A percentile compares a stretch with the other conserved stretches of the same genome.
Conservation (phyloP, 495 filamentous ascomycete genomes). For the Rhypophila decipiens region DNA sequence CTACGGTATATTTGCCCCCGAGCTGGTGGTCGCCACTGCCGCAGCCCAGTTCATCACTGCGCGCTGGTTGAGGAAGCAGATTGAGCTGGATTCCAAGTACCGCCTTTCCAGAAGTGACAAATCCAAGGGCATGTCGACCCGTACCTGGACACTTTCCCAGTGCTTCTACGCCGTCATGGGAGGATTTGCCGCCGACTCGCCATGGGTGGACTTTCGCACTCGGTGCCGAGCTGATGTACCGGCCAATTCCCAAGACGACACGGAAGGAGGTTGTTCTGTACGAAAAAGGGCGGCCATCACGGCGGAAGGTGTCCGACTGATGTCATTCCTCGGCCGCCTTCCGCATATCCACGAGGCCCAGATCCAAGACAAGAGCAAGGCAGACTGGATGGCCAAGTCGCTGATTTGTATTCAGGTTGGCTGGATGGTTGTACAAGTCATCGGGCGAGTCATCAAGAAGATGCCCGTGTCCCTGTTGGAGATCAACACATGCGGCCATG, state of each 20-base stretch:
- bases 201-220: not conserved
- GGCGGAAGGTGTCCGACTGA: constrained; percentile 1
- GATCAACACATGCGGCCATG: constrained; percentile 31
- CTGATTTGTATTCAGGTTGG: constrained; percentile 20
- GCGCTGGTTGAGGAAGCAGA: not conserved
- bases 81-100: not conserved
- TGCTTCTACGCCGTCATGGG: constrained; percentile 5
- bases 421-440: constrained; percentile 29
- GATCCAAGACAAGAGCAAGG: constrained; percentile 15
- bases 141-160: not conserved
- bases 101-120: not conserved
- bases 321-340: constrained; percentile 1
- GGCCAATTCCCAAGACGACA: not conserved
- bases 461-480: constrained; percentile 30
- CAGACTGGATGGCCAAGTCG: constrained; percentile 5
- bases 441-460: constrained; percentile 6
- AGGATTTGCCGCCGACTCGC: not conserved
- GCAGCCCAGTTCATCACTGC: constrained; percentile 5
- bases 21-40: constrained; percentile 8
- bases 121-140: not conserved
- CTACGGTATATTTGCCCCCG: constrained; percentile 10
- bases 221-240: not conserved
- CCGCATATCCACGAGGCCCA: not conserved
- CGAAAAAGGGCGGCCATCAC: constrained; percentile 1
- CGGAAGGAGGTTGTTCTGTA: too few species aligned